phyloP scores from a whole-genome alignment of 2,329 filamentous ascomycete genomes.

The Penicillium sp. region DNA sequence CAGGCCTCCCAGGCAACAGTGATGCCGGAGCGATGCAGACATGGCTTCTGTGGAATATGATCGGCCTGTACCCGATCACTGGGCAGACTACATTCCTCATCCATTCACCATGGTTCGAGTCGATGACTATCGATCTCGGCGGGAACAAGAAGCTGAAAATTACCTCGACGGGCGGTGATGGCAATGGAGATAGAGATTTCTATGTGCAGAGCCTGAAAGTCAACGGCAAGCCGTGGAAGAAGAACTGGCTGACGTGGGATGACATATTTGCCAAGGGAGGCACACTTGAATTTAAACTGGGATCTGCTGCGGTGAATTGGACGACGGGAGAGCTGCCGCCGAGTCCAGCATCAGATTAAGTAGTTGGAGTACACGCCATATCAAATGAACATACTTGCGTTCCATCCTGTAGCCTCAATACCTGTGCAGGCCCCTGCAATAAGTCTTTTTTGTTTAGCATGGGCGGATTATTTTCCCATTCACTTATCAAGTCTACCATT shows the following conservation, averaged over 20 bases:
- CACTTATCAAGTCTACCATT: not conserved
- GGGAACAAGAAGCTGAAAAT: constrained; percentile 57
- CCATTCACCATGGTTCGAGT: constrained; percentile 63
- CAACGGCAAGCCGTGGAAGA: constrained; percentile 64
- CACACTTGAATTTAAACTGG: constrained; percentile 65
- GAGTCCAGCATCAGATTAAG: constrained; percentile 52
- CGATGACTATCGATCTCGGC: constrained; percentile 62
- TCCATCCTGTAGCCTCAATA: not conserved
- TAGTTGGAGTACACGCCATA: not conserved
- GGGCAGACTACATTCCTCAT: constrained; percentile 69
- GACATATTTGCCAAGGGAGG: constrained; percentile 67
- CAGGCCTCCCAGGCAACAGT: constrained; percentile 68
- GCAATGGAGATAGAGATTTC: constrained; percentile 47
- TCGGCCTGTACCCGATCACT: constrained; percentile 68
- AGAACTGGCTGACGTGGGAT: constrained; percentile 66
- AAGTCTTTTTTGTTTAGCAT: not conserved
- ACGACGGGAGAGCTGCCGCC: constrained; percentile 62
- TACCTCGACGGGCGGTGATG: constrained; percentile 53
- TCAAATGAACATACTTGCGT: not conserved
- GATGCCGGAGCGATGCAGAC: constrained; percentile 74
- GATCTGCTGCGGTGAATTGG: constrained; percentile 56
- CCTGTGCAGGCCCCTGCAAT: not conserved
- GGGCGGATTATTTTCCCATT: not conserved
- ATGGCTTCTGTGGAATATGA: constrained; percentile 69
- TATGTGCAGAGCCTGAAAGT: constrained; percentile 68